Evolutionary conservation across 2,329 filamentous ascomycete species (phyloP), one percentile per base, ranked within the genome.

Genomic region (Colletotrichum filicis): DNA sequence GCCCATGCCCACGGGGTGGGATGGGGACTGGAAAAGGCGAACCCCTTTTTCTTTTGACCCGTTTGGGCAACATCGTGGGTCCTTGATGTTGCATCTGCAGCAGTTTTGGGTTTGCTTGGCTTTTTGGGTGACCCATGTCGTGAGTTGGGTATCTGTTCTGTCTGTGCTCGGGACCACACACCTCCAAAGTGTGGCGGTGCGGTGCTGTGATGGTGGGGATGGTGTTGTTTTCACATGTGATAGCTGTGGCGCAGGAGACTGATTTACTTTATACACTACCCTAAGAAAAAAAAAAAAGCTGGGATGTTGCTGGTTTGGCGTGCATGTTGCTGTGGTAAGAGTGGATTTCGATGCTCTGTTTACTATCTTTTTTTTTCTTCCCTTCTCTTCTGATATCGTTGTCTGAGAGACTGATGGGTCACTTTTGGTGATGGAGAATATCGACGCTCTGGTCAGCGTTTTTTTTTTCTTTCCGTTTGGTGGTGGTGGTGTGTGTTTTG

Each of bases 41-140:
- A 9, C 61, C 61, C 61, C 46, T 64, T 63, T 64, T 55, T 26
- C 22, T 3, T 16, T 16, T 26, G n/a, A 49, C 61, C 61, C 46
- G 22, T 55, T 64, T 28, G 2, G 28, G 61, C 28, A 64, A 28
- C 46, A 64, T 55, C 61, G 61, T 64, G 61, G 61, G 32, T 63
- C 28, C 22, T 30, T 28, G 5, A 55, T 32, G 30, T 55, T 37
- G 30, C 61, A 64, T 30, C 32, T 12, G 14, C 46, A 26, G 61
- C 16, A 53, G 61, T n/a, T 53, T 37, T 37, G 28, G 30, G 37
- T 16, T 24, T 11, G 42, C 19, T n/a, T 49, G 42, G 42, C 42
- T 49, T 49, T 49, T 49, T 16, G 35, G 35, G 4, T 14, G 11
- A 5, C 42, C 42, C 42, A 49, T n/a, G 42, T 46, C 30, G 30